phyloP scores from a whole-genome alignment of 805 yeast species.

The Saccharomycopsis lassenensis region DNA sequence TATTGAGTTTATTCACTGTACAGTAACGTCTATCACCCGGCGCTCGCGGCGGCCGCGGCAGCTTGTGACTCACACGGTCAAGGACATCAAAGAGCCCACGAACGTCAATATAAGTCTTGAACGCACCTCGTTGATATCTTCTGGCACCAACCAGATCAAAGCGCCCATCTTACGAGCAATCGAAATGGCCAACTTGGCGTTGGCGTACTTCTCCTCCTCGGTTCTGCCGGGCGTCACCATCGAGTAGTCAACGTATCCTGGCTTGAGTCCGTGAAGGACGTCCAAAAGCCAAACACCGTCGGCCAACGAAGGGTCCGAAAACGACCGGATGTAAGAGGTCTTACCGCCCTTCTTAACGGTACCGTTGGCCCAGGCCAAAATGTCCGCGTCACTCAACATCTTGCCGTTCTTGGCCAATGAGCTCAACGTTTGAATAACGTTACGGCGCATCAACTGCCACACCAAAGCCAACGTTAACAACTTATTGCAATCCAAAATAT shows the following conservation, averaged over 20 bases:
- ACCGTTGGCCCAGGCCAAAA: conserved; percentile 87
- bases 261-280: conserved; percentile 84
- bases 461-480: conserved; percentile 84
- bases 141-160: conserved; percentile 98
- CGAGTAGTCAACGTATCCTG: conserved; percentile 95
- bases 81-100: conserved; percentile 88
- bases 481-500: conserved; percentile 87
- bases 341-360: conserved; percentile 83
- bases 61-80: no score
- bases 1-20: no score
- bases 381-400: conserved; percentile 74
- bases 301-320: conserved; percentile 70
- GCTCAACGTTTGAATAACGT: conserved; percentile 75
- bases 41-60: no score
- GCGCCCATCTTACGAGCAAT: conserved; percentile 98
- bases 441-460: conserved; percentile 98
- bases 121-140: conserved; percentile 94
- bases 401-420: conserved; percentile 61
- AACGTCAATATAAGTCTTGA: conserved; percentile 87
- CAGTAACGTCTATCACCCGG: no score
- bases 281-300: conserved; percentile 79
- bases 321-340: conserved; percentile 58
- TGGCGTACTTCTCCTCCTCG: conserved; percentile 83
- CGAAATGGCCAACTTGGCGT: conserved; percentile 94
- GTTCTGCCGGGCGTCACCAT: conserved; percentile 71